phyloP scores from a whole-genome alignment of 2,329 filamentous ascomycete genomes.

The Botrytis squamosa region DNA sequence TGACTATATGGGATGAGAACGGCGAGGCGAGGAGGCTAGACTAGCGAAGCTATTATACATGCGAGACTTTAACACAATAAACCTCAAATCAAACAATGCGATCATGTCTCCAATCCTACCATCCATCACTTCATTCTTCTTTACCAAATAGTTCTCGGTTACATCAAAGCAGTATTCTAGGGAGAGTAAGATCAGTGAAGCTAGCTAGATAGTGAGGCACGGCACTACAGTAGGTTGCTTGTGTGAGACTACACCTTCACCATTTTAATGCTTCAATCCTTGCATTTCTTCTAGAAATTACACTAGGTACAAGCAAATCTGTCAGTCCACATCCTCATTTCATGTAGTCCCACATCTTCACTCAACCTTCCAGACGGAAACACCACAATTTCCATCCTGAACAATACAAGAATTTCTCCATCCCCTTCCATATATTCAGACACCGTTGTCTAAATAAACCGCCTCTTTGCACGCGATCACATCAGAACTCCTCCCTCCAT shows the following conservation, averaged over 20 bases:
- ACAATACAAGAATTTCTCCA: not conserved
- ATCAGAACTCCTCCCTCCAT: not conserved
- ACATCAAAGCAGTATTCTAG: not conserved
- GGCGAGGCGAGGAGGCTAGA: not conserved
- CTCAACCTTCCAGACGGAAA: not conserved
- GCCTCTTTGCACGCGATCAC: fast-evolving
- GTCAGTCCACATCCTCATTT: not conserved
- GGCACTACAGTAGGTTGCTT: not conserved
- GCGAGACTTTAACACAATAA: not conserved
- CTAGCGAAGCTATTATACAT: not conserved
- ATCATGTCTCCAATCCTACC: not conserved
- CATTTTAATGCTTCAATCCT: not conserved
- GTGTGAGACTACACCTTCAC: not conserved
- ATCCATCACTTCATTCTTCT: not conserved
- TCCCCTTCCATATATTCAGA: not conserved
- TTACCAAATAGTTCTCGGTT: not conserved
- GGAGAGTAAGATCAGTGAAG: not conserved
- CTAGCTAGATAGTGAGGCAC: not conserved
- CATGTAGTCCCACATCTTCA: not conserved
- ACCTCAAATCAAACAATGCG: not conserved
- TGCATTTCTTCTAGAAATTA: fast-evolving
- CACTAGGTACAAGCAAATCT: not conserved
- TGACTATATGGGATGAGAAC: not conserved
- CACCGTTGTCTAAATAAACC: fast-evolving
- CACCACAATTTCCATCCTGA: not conserved